These are phyloP conservation scores for Malbranchea zuffiana DNA, from an alignment of 2,329 filamentous ascomycete species.

Conservation along the genomic window DNA sequence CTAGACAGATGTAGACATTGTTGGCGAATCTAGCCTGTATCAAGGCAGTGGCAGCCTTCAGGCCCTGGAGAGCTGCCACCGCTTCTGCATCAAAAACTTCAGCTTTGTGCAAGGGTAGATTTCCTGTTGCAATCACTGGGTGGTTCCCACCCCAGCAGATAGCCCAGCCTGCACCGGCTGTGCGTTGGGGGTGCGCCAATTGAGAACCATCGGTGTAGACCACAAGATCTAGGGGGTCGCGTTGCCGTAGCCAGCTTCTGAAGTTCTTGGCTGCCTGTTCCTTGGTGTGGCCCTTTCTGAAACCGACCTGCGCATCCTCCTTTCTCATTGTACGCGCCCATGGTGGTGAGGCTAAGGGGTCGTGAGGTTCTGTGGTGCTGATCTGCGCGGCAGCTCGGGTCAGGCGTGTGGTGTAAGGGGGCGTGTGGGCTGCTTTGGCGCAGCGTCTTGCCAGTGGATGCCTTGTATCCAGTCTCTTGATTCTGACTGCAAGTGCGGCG, in stretches of 20 bases:
- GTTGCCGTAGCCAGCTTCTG: not conserved
- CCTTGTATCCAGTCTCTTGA: conserved; percentile 13
- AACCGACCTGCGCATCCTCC: not conserved
- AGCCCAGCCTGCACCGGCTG: conserved; percentile 2
- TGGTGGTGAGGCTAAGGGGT: not conserved
- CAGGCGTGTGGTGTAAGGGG: not conserved
- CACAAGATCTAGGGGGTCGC: not conserved
- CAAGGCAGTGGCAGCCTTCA: not conserved
- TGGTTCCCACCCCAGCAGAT: not conserved
- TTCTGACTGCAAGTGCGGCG: conserved; percentile 11
- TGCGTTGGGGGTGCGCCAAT: not conserved
- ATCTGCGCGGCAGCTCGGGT: not conserved
- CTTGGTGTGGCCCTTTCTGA: not conserved
- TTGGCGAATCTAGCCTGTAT: not conserved
- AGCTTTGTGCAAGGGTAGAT: not conserved
- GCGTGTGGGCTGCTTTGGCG: not conserved
- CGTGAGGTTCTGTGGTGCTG: not conserved
- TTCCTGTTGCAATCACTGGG: not conserved
- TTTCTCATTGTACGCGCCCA: not conserved
- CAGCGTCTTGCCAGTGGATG: conserved; percentile 13
- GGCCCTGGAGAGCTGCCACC: not conserved
- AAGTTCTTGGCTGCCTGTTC: not conserved
- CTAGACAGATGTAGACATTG: not conserved
- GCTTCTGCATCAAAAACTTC: conserved; percentile 4
- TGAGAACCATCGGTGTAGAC: conserved; percentile 3